phyloP scores from a whole-genome alignment of 2,329 filamentous ascomycete species.

The Fusarium pilosicola region DNA sequence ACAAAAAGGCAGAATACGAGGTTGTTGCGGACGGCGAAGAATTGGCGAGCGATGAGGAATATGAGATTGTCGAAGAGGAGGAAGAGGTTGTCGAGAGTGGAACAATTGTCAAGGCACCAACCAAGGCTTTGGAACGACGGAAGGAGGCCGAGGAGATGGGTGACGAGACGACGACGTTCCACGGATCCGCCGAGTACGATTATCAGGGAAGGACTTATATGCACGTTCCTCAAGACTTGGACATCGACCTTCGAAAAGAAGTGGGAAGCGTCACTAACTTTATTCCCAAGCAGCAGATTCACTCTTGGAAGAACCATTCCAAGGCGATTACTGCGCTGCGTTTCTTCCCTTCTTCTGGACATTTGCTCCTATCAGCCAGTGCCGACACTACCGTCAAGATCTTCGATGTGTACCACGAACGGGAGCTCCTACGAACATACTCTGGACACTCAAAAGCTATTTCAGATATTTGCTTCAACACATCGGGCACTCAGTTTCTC shows the following conservation, averaged over 20 bases:
- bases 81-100: conserved; percentile 74
- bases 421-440: conserved; percentile 90
- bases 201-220: conserved; percentile 98
- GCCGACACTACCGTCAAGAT: conserved; percentile 93
- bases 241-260: conserved; percentile 86
- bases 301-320: conserved; percentile 85
- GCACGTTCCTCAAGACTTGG: conserved; percentile 93
- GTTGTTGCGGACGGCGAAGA: conserved; percentile 79
- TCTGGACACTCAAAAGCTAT: conserved; percentile 89
- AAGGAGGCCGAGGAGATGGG: conserved; percentile 69
- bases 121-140: conserved; percentile 62
- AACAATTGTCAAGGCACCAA: conserved; percentile 67
- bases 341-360: conserved; percentile 89
- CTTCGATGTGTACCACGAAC: conserved; percentile 92
- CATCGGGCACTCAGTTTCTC: conserved; percentile 83
- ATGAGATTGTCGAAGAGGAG: conserved; percentile 78
- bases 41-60: conserved; percentile 81
- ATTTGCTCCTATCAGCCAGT: conserved; percentile 87
- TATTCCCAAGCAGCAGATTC: conserved; percentile 92
- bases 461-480: conserved; percentile 89
- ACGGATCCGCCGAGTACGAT: conserved; percentile 84
- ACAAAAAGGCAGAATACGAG: conserved; percentile 77
- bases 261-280: conserved; percentile 84
- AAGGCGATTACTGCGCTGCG: conserved; percentile 89
- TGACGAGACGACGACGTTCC: conserved; percentile 86